Evolutionary conservation across 306 rosid species (phyloP).

Genomic region (Lathyrus tuberosus): DNA sequence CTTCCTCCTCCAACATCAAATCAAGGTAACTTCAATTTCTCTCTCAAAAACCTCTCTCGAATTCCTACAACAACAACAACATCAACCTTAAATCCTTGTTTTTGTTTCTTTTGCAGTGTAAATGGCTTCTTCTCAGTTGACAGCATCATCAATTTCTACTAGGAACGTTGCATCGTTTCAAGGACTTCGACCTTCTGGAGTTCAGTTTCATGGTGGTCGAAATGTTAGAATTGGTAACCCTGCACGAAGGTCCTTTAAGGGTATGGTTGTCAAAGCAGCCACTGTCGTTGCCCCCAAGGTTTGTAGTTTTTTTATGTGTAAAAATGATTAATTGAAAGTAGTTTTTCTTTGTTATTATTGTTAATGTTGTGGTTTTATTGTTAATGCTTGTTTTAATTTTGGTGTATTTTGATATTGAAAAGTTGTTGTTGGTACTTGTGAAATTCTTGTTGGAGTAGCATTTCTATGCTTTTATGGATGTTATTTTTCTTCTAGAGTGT

Average conservation of each 20-base stretch:
- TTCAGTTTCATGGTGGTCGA: constrained; percentile 43
- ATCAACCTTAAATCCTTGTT: not conserved
- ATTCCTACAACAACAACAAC: not conserved
- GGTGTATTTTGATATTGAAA: no score
- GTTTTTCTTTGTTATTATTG: not conserved
- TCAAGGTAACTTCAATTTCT: constrained; percentile 16
- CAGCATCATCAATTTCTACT: constrained; percentile 64
- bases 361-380: not conserved
- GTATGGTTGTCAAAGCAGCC: constrained; percentile 73
- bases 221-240: constrained; percentile 41
- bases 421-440: no score
- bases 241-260: constrained; percentile 52
- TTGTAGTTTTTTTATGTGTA: not conserved
- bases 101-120: constrained; percentile 14
- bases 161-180: constrained; percentile 63
- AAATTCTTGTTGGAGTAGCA: no score
- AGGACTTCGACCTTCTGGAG: constrained; percentile 58
- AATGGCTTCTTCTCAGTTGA: constrained; percentile 81
- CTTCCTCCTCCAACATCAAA: not conserved
- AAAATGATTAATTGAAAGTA: not conserved
- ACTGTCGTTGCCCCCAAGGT: constrained; percentile 89
- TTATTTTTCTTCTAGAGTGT: no score
- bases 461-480: no score
- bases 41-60: no score
- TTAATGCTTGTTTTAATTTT: not conserved